Conservation (phyloP, 306 rosid species). For the Casuarina cunninghamiana region DNA sequence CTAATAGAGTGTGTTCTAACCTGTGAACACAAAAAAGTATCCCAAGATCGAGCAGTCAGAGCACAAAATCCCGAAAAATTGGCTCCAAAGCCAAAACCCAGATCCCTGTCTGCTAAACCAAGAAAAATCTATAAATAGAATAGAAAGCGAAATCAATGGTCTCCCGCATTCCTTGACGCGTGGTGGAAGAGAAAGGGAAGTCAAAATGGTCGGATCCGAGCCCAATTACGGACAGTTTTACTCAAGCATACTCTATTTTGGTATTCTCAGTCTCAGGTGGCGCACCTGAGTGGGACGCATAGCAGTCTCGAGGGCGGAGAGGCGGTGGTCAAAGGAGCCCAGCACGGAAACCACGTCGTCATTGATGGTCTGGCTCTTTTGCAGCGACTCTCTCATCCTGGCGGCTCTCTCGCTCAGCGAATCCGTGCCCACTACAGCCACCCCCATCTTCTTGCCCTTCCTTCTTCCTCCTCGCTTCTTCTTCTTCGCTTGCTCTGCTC, state of each 20-base stretch:
- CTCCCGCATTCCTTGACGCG: neutral
- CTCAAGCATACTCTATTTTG: neutral
- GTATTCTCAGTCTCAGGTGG: neutral
- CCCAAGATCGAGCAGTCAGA: slow-evolving; percentile 25
- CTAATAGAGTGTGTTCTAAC: slow-evolving; percentile 87
- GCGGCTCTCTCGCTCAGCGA: slow-evolving; percentile 72
- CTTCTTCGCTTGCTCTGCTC: neutral
- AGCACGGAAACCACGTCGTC: slow-evolving; percentile 87
- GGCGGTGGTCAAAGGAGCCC: slow-evolving; percentile 97
- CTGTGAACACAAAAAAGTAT: slow-evolving; percentile 42
- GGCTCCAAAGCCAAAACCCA: slow-evolving; percentile 20
- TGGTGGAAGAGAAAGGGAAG: slow-evolving; percentile 36
- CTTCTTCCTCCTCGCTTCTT: slow-evolving; percentile 1
- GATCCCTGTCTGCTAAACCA: slow-evolving; percentile 36
- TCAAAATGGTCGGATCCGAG: slow-evolving; percentile 26
- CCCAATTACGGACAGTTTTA: neutral
- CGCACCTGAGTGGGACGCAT: slow-evolving; percentile 98
- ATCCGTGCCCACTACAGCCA: slow-evolving; percentile 54
- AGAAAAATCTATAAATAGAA: slow-evolving; percentile 9
- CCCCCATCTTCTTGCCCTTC: slow-evolving; percentile 43
- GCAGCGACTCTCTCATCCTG: slow-evolving; percentile 81
- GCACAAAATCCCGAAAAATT: neutral
- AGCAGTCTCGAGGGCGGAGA: slow-evolving; percentile 95
- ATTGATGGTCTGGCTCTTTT: slow-evolving; percentile 83
- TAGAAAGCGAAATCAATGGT: slow-evolving; percentile 4